Percentiles rank a stretch among this genome's conserved stretches.
Evolutionary conservation across 2,329 filamentous ascomycete genomes (phyloP).

Genomic region (Scortechinia acanthostroma): DNA sequence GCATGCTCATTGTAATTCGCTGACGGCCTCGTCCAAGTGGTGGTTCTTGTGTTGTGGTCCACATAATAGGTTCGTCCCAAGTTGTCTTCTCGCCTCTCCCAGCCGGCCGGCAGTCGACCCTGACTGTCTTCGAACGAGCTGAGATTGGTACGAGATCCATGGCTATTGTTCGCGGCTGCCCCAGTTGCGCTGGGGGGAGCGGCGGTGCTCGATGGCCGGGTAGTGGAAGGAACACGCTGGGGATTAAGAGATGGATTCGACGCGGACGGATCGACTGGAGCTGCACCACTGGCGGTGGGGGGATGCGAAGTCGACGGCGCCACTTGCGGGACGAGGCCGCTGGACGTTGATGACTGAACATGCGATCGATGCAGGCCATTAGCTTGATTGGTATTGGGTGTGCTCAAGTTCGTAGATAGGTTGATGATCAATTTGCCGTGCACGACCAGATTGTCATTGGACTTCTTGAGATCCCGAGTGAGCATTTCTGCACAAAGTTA

Average conservation of each 20-base stretch:
- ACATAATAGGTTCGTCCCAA: constrained; percentile 95
- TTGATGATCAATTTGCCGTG: constrained; percentile 97
- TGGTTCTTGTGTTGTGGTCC: constrained; percentile 92
- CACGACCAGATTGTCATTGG: constrained; percentile 93
- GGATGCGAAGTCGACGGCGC: background rate
- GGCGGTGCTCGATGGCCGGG: background rate
- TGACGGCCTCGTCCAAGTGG: constrained; percentile 91
- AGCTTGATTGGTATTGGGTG: constrained; percentile 50
- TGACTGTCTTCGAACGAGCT: constrained; percentile 97
- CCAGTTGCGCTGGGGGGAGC: background rate
- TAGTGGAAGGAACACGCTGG: background rate
- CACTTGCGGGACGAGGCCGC: background rate
- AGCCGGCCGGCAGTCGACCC: constrained; percentile 82
- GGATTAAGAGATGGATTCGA: background rate
- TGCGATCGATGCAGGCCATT: constrained; percentile 10
- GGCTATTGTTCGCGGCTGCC: background rate
- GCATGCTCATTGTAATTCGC: constrained; percentile 69
- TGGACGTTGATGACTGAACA: background rate
- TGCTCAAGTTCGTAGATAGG: constrained; percentile 79
- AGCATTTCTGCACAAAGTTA: constrained; percentile 83
- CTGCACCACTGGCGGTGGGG: background rate
- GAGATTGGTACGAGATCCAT: constrained; percentile 36
- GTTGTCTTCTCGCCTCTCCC: constrained; percentile 94
- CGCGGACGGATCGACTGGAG: constrained; percentile 1
- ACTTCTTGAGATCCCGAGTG: constrained; percentile 92